Base-by-base conservation (phyloP, 345 rosid species). In the Eucalyptus curtisii region DNA sequence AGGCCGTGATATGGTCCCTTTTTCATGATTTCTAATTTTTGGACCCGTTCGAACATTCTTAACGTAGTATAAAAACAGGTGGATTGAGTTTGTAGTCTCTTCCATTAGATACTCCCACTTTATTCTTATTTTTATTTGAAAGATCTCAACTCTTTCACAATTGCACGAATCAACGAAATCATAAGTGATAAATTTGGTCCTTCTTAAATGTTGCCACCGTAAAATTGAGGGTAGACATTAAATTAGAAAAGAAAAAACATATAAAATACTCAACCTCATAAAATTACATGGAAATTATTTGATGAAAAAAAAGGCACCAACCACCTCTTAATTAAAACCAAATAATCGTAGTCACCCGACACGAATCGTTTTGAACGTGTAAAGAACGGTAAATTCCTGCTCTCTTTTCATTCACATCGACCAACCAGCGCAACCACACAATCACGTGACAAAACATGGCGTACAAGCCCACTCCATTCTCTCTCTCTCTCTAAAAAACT, bases 11-110 rank as follows among this genome's bases (percentile, higher is more conserved):
- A 55, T 55, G 61, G 3, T 24, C 6, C 24, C 9, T 8, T 33
- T 15, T 66, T 4, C 40, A 31, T 8, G 13, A 33, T 5, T 11
- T 68, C 80, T 16, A 68, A 31, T 13, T 68, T 68, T 33, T 33
- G 24, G 44, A 68, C 24, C 11, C 2, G 1, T 16, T 9, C 9
- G 2, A 68, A 31, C n/a, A 57, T 17, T 68, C 20, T 68, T 4
- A 68, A 8, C 0, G 1, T 31, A 0, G 3, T 16, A 31, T 31
- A 42, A 66, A 16, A 15, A 5, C 3, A 16, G 22, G 11, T 9
- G 10, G 42, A 68, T 68, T 31, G 79, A 16, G 22, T 68, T 16
- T 68, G 42, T 13, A 31, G 4, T 68, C 40, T 8, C 24, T 55
- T 55, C 11, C 42, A 31, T 16, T 0, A 5, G 7, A 68, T 33